Conservation (phyloP, 805 yeast species). For the Phaffomyces antillensis region DNA sequence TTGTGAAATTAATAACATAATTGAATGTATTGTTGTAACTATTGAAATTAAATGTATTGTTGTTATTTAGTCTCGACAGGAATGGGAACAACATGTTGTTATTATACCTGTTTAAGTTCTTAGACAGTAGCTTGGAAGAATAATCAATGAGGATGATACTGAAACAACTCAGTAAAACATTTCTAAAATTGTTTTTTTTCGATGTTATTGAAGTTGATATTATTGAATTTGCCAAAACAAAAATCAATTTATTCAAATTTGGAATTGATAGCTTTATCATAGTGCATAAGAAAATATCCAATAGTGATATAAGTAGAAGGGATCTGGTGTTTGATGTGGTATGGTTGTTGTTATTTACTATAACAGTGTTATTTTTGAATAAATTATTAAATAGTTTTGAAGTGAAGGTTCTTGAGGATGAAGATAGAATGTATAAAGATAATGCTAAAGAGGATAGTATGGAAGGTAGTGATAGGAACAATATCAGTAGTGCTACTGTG, state of each 20-base stretch:
- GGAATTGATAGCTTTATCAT: slow-evolving; percentile 18
- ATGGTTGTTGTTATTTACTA: background rate
- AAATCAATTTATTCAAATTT: slow-evolving; percentile 14
- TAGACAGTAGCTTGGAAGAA: slow-evolving; percentile 4
- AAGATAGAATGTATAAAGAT: slow-evolving; percentile 11
- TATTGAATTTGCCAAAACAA: slow-evolving; percentile 20
- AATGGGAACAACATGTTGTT: slow-evolving; percentile 17
- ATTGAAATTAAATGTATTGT: background rate
- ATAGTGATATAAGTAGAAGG: slow-evolving; percentile 11
- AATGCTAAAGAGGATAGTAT: slow-evolving; percentile 13
- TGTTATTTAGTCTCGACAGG: slow-evolving; percentile 8
- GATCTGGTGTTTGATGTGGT: slow-evolving; percentile 5
- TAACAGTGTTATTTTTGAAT: background rate
- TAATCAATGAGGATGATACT: slow-evolving; percentile 11
- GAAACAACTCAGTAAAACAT: slow-evolving; percentile 6
- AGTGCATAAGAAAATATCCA: slow-evolving; percentile 15
- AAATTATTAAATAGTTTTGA: slow-evolving; percentile 10
- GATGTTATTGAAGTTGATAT: slow-evolving; percentile 18
- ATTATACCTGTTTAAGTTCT: slow-evolving; percentile 1
- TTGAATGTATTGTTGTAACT: background rate
- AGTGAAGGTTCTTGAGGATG: slow-evolving; percentile 14
- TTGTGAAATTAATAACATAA: slow-evolving; percentile 9
- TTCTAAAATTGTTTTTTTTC: slow-evolving; percentile 7
- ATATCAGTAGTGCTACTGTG: slow-evolving; percentile 18
- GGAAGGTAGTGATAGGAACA: slow-evolving; percentile 20